These are phyloP conservation scores for Cercophora newfieldiana DNA, from an alignment of 495 filamentous ascomycete species.

Conservation along the genomic window DNA sequence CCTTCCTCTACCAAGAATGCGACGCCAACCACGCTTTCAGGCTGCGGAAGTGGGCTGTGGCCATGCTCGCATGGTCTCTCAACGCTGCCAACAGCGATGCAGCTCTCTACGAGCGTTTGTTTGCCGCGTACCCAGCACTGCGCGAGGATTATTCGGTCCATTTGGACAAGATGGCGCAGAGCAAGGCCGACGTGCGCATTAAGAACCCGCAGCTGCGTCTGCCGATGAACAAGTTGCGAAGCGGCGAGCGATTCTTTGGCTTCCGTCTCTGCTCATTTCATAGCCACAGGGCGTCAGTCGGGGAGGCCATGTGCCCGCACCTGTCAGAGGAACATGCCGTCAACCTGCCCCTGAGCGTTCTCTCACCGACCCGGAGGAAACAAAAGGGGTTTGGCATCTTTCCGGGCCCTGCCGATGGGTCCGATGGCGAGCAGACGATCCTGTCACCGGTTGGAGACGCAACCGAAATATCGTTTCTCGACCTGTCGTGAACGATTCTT, in stretches of 20 bases:
- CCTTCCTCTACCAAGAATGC: conserved; percentile 47
- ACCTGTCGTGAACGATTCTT: conserved; percentile 24
- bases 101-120: conserved; percentile 34
- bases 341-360: neutral
- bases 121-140: conserved; percentile 40
- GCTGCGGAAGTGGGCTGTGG: conserved; percentile 50
- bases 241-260: conserved; percentile 49
- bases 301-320: conserved; percentile 46
- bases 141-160: conserved; percentile 45
- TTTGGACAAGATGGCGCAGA: conserved; percentile 42
- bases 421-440: conserved; percentile 23
- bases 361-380: conserved; percentile 4
- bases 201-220: conserved; percentile 53
- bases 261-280: conserved; percentile 53
- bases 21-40: conserved; percentile 41
- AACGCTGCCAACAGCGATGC: conserved; percentile 30
- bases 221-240: conserved; percentile 44
- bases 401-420: neutral
- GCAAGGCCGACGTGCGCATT: conserved; percentile 44
- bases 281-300: conserved; percentile 44
- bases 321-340: neutral
- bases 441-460: conserved; percentile 30
- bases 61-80: conserved; percentile 50
- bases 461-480: conserved; percentile 30
- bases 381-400: conserved; percentile 18